Percentiles rank a stretch among this genome's conserved stretches.
Conservation (phyloP, 2,329 filamentous ascomycete species). For the Mollisia scopiformis region DNA sequence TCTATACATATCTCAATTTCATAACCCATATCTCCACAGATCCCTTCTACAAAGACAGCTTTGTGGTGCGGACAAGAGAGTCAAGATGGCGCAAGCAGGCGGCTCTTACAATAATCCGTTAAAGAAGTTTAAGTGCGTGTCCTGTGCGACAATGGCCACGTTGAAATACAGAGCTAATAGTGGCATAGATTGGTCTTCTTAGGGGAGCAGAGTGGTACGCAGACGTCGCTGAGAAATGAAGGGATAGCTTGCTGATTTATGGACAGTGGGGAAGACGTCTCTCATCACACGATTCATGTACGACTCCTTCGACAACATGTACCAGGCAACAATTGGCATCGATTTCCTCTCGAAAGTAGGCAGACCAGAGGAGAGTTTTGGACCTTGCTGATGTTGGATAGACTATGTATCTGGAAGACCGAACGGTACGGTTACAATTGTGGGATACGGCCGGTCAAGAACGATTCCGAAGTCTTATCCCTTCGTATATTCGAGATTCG, state of each 20-base stretch:
- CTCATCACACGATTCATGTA: constrained; percentile 99
- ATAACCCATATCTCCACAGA: background rate
- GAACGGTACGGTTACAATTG: constrained; percentile 93
- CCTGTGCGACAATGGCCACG: background rate
- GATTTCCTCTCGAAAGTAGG: constrained; percentile 96
- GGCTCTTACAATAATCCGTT: constrained; percentile 97
- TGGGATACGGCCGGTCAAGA: constrained; percentile 99
- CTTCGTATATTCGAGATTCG: constrained; percentile 97
- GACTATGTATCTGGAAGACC: constrained; percentile 99
- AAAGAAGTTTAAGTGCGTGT: constrained; percentile 97
- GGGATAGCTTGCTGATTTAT: constrained; percentile 23
- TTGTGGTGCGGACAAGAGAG: constrained; percentile 10
- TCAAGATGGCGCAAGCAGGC: constrained; percentile 79
- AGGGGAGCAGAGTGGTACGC: constrained; percentile 96
- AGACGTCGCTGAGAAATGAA: constrained; percentile 16
- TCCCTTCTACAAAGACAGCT: constrained; percentile 6
- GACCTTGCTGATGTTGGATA: constrained; percentile 40
- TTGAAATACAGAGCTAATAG: constrained; percentile 22
- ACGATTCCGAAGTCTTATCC: constrained; percentile 94
- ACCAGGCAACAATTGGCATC: constrained; percentile 98
- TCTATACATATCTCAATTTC: constrained; percentile 7
- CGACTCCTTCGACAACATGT: constrained; percentile 99
- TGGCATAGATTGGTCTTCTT: constrained; percentile 84
- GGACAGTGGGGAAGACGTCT: constrained; percentile 93
- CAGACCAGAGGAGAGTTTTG: constrained; percentile 7